Percentiles rank a stretch among this genome's conserved stretches.
Conservation (phyloP, 2,329 filamentous ascomycete species). For the Cadophora gregata region DNA sequence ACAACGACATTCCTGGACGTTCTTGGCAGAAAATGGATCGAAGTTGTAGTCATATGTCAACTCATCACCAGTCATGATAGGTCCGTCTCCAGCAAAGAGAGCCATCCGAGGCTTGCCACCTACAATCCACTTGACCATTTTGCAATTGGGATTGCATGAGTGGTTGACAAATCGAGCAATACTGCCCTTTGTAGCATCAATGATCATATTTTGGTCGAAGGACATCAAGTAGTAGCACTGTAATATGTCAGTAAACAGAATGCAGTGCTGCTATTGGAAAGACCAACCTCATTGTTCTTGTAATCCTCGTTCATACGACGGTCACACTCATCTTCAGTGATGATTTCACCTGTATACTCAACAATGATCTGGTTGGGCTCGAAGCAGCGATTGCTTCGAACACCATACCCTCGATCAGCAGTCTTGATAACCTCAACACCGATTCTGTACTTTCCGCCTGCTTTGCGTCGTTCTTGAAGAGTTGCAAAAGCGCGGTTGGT, state of each 20-base stretch:
- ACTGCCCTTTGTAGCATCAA: slow-evolving; percentile 93
- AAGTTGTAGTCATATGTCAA: slow-evolving; percentile 91
- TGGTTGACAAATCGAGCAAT: slow-evolving; percentile 99
- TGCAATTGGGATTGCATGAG: slow-evolving; percentile 93
- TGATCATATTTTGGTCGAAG: slow-evolving; percentile 98
- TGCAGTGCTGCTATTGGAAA: slow-evolving; percentile 18
- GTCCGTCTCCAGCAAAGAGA: slow-evolving; percentile 87
- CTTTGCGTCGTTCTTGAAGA: slow-evolving; percentile 75
- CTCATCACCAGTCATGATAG: slow-evolving; percentile 94
- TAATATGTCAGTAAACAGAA: slow-evolving; percentile 26
- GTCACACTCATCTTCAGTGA: slow-evolving; percentile 93
- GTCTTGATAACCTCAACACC: slow-evolving; percentile 97
- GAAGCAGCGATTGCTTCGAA: slow-evolving; percentile 89
- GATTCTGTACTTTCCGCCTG: slow-evolving; percentile 84
- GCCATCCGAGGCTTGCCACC: slow-evolving; percentile 94
- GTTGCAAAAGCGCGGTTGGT: slow-evolving; percentile 88
- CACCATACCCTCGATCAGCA: slow-evolving; percentile 83
- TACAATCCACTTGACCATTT: slow-evolving; percentile 98
- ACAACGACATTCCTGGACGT: slow-evolving; percentile 70
- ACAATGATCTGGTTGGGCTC: slow-evolving; percentile 93
- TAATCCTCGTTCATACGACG: slow-evolving; percentile 92
- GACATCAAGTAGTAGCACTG: slow-evolving; percentile 99
- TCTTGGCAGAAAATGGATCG: slow-evolving; percentile 71
- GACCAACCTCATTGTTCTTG: slow-evolving; percentile 84
- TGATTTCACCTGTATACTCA: slow-evolving; percentile 97